A percentile compares a stretch with the other conserved stretches of the same genome.
phyloP scores from a whole-genome alignment of 768 basidiomycete genomes.

The Suillus ampliporus region DNA sequence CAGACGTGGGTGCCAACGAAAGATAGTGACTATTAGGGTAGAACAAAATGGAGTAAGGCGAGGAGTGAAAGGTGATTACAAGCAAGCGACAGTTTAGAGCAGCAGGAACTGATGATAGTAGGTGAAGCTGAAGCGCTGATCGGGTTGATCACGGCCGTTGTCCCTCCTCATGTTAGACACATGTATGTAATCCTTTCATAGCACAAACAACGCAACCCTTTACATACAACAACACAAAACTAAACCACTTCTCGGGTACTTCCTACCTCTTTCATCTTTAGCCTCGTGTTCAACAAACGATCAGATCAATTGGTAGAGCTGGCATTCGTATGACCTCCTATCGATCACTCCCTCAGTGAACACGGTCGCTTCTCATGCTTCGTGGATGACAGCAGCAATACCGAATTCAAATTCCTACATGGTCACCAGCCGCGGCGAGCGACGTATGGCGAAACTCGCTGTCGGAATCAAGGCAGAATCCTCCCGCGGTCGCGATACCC shows the following conservation, averaged over 20 bases:
- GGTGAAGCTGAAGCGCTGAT: not conserved
- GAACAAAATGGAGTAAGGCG: not conserved
- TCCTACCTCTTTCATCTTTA: not conserved
- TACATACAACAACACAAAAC: constrained; percentile 11
- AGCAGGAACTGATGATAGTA: not conserved
- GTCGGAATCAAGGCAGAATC: not conserved
- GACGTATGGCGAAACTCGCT: constrained; percentile 4
- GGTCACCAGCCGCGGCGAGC: not conserved
- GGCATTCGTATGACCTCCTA: too few relatives aligned
- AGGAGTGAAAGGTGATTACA: constrained; percentile 14
- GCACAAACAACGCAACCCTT: constrained; percentile 3
- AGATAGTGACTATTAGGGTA: not conserved
- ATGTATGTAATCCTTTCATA: constrained; percentile 5
- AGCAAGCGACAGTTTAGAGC: constrained; percentile 1
- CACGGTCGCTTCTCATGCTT: not conserved
- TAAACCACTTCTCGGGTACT: too few relatives aligned
- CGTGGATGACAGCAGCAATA: constrained; percentile 2
- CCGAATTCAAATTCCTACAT: constrained; percentile 2
- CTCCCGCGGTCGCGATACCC: not conserved
- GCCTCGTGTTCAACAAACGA: constrained; percentile 8
- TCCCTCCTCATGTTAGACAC: constrained; percentile 1
- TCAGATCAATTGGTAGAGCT: too few relatives aligned
- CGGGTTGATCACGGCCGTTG: constrained; percentile 3
- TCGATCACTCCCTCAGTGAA: constrained; percentile 3
- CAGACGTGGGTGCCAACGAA: constrained; percentile 3